These are phyloP conservation scores for Ganoderma sp. DNA, from an alignment of 1,284 basidiomycete genomes.

Conservation along the genomic window DNA sequence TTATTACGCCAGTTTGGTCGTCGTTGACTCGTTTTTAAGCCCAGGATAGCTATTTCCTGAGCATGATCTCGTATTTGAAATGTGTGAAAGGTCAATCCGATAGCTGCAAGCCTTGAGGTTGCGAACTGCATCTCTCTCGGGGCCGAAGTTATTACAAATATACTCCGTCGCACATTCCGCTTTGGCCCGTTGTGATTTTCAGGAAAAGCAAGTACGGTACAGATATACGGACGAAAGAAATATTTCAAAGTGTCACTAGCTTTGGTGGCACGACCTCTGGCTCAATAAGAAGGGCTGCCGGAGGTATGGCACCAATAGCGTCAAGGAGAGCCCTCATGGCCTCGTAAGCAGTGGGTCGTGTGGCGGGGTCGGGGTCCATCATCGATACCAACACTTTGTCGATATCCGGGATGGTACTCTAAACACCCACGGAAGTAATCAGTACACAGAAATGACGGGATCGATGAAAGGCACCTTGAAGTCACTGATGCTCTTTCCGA, in stretches of 20 bases:
- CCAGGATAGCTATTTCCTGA: too few relatives aligned
- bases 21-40: too few relatives aligned
- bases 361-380: neutral
- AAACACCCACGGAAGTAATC: neutral
- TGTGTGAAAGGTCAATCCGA: too few relatives aligned
- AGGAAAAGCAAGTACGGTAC: too few relatives aligned
- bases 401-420: constrained; percentile 13
- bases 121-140: too few relatives aligned
- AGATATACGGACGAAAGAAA: neutral
- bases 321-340: neutral
- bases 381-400: constrained; percentile 5
- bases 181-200: too few relatives aligned
- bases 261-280: neutral
- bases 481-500: constrained; percentile 9
- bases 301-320: neutral
- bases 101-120: too few relatives aligned
- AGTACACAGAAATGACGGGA: neutral
- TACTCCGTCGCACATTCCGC: too few relatives aligned
- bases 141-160: too few relatives aligned
- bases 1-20: too few relatives aligned
- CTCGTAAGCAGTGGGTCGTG: constrained; percentile 1
- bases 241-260: neutral
- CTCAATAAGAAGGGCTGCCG: neutral
- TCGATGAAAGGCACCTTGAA: constrained; percentile 13
- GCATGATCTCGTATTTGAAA: too few relatives aligned